These are phyloP conservation scores for Aleurites moluccanus DNA, from an alignment of 441 rosid genomes.

Conservation along the genomic window DNA sequence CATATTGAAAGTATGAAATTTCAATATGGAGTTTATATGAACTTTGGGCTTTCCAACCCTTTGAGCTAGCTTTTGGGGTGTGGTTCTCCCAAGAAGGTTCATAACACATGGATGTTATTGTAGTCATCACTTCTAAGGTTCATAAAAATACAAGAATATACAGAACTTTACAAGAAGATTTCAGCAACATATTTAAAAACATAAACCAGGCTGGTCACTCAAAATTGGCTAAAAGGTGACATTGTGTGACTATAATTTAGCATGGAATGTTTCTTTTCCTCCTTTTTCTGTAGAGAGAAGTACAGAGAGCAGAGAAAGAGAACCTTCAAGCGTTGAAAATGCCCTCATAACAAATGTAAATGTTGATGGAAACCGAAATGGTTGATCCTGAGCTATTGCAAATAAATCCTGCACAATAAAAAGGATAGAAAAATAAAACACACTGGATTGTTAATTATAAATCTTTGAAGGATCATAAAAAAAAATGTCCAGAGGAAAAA, in stretches of 20 bases:
- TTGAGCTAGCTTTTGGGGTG: no score
- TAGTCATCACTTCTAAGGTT: not conserved
- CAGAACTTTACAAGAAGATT: not conserved
- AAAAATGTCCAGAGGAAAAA: not conserved
- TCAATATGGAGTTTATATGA: no score
- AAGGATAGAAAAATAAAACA: not conserved
- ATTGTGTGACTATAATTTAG: not conserved
- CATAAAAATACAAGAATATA: not conserved
- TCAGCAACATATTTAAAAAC: not conserved
- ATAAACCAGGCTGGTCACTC: not conserved
- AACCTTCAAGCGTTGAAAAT: slow-evolving; percentile 94
- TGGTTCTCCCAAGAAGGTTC: no score
- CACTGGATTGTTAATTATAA: not conserved
- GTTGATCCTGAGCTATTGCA: slow-evolving; percentile 93
- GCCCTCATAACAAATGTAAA: slow-evolving; percentile 87
- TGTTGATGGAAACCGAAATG: slow-evolving; percentile 88
- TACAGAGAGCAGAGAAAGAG: slow-evolving; percentile 16
- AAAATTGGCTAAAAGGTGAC: not conserved
- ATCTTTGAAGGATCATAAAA: not conserved
- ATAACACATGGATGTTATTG: not conserved
- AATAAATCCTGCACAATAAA: slow-evolving; percentile 71
- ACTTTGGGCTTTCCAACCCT: no score
- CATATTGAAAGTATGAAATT: no score
- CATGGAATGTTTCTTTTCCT: not conserved
- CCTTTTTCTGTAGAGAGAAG: not conserved